These are phyloP conservation scores for Euphorbia schlechtendalii DNA, from an alignment of 441 rosid species.

Conservation along the genomic window DNA sequence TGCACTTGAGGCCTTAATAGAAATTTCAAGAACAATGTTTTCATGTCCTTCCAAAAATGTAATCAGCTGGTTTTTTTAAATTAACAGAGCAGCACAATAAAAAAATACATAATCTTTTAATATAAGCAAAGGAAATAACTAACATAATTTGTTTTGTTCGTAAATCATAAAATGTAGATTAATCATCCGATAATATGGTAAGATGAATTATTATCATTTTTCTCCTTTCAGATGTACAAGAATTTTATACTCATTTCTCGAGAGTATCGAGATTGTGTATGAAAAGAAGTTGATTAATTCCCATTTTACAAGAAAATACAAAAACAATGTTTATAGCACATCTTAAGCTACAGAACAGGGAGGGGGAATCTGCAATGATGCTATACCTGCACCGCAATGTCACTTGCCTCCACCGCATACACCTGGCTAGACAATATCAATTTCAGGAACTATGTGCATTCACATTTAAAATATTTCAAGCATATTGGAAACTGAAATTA, in stretches of 20 bases:
- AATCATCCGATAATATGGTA: neutral
- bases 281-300: neutral
- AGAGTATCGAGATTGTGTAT: neutral
- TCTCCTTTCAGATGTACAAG: neutral
- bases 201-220: neutral
- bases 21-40: neutral
- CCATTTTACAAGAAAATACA: neutral
- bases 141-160: no score
- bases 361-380: conserved; percentile 11
- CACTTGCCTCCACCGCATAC: conserved; percentile 98
- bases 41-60: neutral
- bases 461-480: neutral
- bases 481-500: neutral
- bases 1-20: neutral
- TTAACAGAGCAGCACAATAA: neutral
- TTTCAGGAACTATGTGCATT: neutral
- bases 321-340: neutral
- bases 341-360: neutral
- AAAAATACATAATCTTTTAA: neutral
- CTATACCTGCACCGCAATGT: conserved; percentile 91
- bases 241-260: neutral
- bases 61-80: neutral
- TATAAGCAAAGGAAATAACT: neutral
- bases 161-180: neutral
- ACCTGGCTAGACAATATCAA: conserved; percentile 46